phyloP scores from a whole-genome alignment of 805 yeast genomes.

The Komagataella mondaviorum region DNA sequence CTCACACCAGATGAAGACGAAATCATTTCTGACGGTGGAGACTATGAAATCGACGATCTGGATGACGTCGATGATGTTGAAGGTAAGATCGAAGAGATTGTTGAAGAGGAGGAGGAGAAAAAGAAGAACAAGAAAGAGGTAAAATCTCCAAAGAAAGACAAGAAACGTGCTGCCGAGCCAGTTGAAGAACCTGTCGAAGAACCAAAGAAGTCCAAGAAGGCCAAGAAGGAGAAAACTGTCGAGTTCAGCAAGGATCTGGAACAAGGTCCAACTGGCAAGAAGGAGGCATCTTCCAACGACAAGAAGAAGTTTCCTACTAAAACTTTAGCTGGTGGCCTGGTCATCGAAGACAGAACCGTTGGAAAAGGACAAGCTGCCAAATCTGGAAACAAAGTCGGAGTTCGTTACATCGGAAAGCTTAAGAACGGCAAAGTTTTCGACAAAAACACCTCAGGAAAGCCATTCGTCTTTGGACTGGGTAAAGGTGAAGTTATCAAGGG shows the following conservation, averaged over 20 bases:
- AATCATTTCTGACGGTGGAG: conserved; percentile 29
- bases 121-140: conserved; percentile 16
- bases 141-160: conserved; percentile 16
- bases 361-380: conserved; percentile 88
- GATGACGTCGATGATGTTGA: conserved; percentile 63
- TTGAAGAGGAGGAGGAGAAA: conserved; percentile 44
- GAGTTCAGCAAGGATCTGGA: conserved; percentile 85
- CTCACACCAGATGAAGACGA: conserved; percentile 73
- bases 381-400: conserved; percentile 82
- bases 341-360: conserved; percentile 79
- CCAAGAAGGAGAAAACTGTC: conserved; percentile 52
- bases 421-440: conserved; percentile 94
- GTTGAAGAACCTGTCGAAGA: conserved; percentile 5
- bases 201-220: conserved; percentile 20
- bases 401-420: conserved; percentile 95
- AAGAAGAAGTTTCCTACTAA: conserved; percentile 52
- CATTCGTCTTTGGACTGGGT: conserved; percentile 83
- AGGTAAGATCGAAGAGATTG: conserved; percentile 60
- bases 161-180: conserved; percentile 3
- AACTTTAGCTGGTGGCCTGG: conserved; percentile 85
- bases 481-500: conserved; percentile 98
- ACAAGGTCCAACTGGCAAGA: conserved; percentile 70
- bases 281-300: conserved; percentile 8
- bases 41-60: conserved; percentile 44
- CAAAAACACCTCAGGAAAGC: conserved; percentile 95